Conservation (phyloP, 371 early-diverging fungal species). For the Apophysomyces elegans region DNA sequence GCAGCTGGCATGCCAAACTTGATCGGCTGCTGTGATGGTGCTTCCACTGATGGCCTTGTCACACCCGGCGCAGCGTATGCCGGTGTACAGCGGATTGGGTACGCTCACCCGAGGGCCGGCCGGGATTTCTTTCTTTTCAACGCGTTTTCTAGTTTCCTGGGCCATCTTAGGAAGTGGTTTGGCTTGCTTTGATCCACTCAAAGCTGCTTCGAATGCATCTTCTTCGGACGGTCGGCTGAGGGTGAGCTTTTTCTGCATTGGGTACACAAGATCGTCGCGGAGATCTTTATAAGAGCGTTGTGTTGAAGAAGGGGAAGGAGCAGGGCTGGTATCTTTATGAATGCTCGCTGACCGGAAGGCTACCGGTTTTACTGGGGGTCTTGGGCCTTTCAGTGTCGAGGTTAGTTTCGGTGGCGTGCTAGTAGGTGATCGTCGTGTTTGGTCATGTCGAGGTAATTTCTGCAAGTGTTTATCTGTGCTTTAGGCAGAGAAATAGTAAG, state of each 20-base stretch:
- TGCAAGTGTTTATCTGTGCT: conserved; percentile 15
- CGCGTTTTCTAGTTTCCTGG: neutral
- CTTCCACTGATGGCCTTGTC: conserved; percentile 55
- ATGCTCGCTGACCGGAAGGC: conserved; percentile 14
- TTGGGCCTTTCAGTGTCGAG: conserved; percentile 21
- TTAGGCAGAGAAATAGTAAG: neutral
- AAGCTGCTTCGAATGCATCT: conserved; percentile 31
- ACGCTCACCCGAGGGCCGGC: conserved; percentile 18
- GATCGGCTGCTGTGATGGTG: conserved; percentile 66
- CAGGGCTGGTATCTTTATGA: neutral
- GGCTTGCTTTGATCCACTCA: conserved; percentile 15
- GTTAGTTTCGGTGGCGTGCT: neutral
- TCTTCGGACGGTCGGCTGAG: conserved; percentile 13
- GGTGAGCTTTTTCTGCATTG: conserved; percentile 19
- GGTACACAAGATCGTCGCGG: conserved; percentile 28
- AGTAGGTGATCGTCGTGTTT: conserved; percentile 6
- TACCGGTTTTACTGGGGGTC: conserved; percentile 24
- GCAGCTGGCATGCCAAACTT: conserved; percentile 74
- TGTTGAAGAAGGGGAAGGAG: conserved; percentile 1
- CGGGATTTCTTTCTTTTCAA: neutral
- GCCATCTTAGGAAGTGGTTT: too few species aligned
- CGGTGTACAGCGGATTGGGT: conserved; percentile 24
- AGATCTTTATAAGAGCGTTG: neutral
- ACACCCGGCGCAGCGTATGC: conserved; percentile 55
- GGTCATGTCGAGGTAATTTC: conserved; percentile 11